Conservation (phyloP, 208 protist species). For the Crithidia mellificae region DNA sequence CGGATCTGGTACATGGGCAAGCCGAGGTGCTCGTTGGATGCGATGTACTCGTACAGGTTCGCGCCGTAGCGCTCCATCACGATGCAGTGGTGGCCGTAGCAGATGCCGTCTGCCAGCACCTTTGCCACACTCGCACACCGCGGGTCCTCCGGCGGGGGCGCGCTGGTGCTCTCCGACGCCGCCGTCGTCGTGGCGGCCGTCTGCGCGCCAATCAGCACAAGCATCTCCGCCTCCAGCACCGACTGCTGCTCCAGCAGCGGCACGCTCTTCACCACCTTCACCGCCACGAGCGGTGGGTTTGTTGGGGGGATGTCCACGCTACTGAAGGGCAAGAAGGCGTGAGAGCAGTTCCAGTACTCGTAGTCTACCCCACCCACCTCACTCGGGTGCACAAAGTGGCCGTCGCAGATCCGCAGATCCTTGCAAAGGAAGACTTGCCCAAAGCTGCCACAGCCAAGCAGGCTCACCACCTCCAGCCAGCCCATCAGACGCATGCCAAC, state of each 20-base stretch:
- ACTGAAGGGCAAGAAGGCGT: constrained; percentile 76
- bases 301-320: constrained; percentile 61
- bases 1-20: constrained; percentile 88
- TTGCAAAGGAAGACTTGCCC: constrained; percentile 89
- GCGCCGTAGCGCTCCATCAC: constrained; percentile 91
- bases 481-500: constrained; percentile 83
- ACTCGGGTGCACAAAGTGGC: constrained; percentile 70
- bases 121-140: constrained; percentile 64
- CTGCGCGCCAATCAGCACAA: constrained; percentile 80
- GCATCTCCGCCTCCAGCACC: constrained; percentile 82
- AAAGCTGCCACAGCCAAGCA: constrained; percentile 81
- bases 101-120: constrained; percentile 73
- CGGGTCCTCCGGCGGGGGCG: constrained; percentile 58
- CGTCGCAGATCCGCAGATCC: constrained; percentile 69
- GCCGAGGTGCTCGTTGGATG: constrained; percentile 68
- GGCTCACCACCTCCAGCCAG: constrained; percentile 79
- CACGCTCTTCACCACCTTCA: constrained; percentile 85
- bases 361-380: constrained; percentile 78
- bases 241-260: constrained; percentile 79
- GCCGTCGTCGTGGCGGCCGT: constrained; percentile 25
- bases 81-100: constrained; percentile 89
- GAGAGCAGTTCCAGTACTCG: constrained; percentile 84
- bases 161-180: constrained; percentile 1
- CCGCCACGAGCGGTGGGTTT: constrained; percentile 69
- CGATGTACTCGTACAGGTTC: constrained; percentile 91